Conservation (phyloP, 2,329 filamentous ascomycete genomes). For the Hansfordia pulvinata region DNA sequence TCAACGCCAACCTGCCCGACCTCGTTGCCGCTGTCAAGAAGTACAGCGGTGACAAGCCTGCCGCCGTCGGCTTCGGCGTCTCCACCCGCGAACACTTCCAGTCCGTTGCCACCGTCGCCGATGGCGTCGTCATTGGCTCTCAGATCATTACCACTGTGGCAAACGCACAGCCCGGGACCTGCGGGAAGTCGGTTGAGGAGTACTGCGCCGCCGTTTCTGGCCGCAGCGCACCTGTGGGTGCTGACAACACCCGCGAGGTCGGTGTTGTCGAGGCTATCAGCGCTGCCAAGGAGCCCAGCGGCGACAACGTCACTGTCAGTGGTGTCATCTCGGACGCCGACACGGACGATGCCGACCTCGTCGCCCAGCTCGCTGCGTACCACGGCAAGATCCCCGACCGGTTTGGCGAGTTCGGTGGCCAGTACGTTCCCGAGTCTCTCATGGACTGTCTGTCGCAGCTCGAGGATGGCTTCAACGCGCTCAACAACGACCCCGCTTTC, state of each 20-base stretch:
- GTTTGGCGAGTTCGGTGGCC: constrained; percentile 92
- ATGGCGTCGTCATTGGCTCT: constrained; percentile 92
- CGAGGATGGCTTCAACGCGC: constrained; percentile 79
- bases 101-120: constrained; percentile 69
- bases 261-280: constrained; percentile 56
- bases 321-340: constrained; percentile 42
- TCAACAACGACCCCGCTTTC: constrained; percentile 77
- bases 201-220: constrained; percentile 64
- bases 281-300: constrained; percentile 44
- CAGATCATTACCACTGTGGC: constrained; percentile 79
- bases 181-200: constrained; percentile 63
- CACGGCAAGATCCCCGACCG: constrained; percentile 71
- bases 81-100: constrained; percentile 91
- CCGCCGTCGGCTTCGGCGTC: constrained; percentile 90
- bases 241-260: constrained; percentile 45
- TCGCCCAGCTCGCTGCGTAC: constrained; percentile 73
- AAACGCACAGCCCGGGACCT: constrained; percentile 51
- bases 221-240: constrained; percentile 20
- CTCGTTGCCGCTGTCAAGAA: constrained; percentile 77
- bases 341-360: constrained; percentile 41
- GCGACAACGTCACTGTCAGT: constrained; percentile 50
- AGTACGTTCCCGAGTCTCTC: constrained; percentile 92
- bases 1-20: constrained; percentile 71
- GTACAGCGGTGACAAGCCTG: constrained; percentile 81
- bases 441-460: constrained; percentile 94